phyloP scores from a whole-genome alignment of 1,139 yeast genomes.

The Eremothecium coryli region DNA sequence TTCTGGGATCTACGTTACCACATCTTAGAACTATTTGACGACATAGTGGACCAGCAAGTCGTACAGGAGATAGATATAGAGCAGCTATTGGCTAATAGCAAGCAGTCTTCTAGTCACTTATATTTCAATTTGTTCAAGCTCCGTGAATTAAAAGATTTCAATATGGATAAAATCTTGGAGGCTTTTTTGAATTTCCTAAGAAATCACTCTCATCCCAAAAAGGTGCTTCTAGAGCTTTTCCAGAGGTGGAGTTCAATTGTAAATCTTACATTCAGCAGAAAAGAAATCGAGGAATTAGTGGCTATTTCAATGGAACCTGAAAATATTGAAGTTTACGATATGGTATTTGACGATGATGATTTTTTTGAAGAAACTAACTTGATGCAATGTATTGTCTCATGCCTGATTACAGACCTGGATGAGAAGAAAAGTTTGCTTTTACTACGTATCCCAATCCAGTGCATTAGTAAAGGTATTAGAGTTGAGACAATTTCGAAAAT shows the following conservation, averaged over 20 bases:
- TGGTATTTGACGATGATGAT: constrained; percentile 21
- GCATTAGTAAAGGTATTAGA: constrained; percentile 39
- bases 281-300: constrained; percentile 13
- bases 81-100: constrained; percentile 1
- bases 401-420: constrained; percentile 11
- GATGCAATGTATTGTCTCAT: constrained; percentile 23
- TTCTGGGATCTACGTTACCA: constrained; percentile 43
- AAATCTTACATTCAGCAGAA: constrained; percentile 31
- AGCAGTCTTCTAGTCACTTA: constrained; percentile 20
- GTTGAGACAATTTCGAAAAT: constrained; percentile 35
- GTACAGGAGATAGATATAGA: constrained; percentile 11
- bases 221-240: constrained; percentile 30
- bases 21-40: constrained; percentile 43
- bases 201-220: constrained; percentile 8
- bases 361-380: constrained; percentile 40
- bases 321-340: constrained; percentile 14
- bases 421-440: constrained; percentile 9
- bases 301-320: constrained; percentile 11
- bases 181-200: constrained; percentile 30
- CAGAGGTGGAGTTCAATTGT: constrained; percentile 51
- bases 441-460: constrained; percentile 40
- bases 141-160: constrained; percentile 37
- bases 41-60: constrained; percentile 26
- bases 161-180: constrained; percentile 16
- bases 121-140: constrained; percentile 40